Conservation (phyloP, 2,329 filamentous ascomycete genomes). For the Rutstroemia sp. region DNA sequence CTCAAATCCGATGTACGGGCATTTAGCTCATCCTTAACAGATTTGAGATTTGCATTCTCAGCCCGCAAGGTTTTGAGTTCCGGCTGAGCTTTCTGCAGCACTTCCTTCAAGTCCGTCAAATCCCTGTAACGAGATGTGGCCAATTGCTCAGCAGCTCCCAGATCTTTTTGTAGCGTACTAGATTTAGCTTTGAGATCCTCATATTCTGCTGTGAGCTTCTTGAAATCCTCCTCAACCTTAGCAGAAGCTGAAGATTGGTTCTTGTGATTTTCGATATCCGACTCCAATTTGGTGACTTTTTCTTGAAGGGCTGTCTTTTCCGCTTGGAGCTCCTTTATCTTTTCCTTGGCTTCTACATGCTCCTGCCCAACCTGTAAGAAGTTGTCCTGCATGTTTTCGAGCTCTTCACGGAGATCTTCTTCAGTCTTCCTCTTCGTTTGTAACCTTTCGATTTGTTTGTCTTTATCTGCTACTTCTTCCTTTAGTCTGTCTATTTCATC, state of each 20-base stretch:
- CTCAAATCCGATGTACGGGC: conserved; percentile 56
- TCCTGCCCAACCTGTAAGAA: conserved; percentile 73
- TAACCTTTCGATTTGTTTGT: conserved; percentile 65
- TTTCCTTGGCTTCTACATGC: conserved; percentile 75
- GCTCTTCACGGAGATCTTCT: conserved; percentile 75
- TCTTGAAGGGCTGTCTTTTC: conserved; percentile 62
- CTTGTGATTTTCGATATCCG: conserved; percentile 47
- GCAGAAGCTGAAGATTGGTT: conserved; percentile 23
- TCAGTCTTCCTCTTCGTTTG: conserved; percentile 65
- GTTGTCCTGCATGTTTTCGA: conserved; percentile 75
- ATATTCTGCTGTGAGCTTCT: conserved; percentile 43
- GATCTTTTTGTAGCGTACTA: conserved; percentile 67
- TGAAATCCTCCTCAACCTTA: conserved; percentile 26
- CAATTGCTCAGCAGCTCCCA: conserved; percentile 78
- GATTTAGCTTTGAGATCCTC: conserved; percentile 66
- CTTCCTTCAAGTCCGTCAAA: conserved; percentile 68
- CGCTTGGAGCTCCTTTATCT: conserved; percentile 59
- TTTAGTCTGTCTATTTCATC: conserved; percentile 26
- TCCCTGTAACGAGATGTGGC: conserved; percentile 86
- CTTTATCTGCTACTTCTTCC: conserved; percentile 30
- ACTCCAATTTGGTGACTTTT: conserved; percentile 61
- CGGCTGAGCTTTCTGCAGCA: conserved; percentile 77
- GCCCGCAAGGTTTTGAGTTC: conserved; percentile 73
- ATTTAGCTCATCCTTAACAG: conserved; percentile 66
- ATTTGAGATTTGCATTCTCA: conserved; percentile 69